phyloP scores from a whole-genome alignment of 768 basidiomycete genomes.

The Guyanaporus albipodus region DNA sequence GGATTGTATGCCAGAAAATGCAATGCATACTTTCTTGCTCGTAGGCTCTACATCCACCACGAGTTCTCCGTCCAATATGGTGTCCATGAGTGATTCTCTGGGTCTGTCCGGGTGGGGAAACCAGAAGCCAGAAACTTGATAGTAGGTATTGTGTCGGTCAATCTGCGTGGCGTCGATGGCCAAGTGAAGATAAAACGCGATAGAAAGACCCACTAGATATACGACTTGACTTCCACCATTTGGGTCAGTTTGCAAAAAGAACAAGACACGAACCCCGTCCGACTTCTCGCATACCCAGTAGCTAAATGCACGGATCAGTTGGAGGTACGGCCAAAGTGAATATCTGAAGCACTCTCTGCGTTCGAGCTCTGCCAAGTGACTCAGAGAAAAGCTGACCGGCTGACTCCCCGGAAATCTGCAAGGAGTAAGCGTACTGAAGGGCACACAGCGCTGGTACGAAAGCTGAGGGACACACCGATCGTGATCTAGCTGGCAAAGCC shows the following conservation, averaged over 20 bases:
- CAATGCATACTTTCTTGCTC: conserved; percentile 57
- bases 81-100: conserved; percentile 63
- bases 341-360: conserved; percentile 60
- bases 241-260: conserved; percentile 67
- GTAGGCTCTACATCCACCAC: conserved; percentile 83
- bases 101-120: conserved; percentile 88
- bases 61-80: conserved; percentile 90
- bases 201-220: conserved; percentile 61
- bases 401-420: conserved; percentile 92
- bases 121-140: conserved; percentile 67
- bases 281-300: conserved; percentile 99
- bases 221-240: conserved; percentile 51
- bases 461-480: conserved; percentile 46
- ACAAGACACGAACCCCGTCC: conserved; percentile 88
- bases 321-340: neutral
- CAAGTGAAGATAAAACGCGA: neutral
- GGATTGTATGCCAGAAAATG: neutral
- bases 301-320: conserved; percentile 39
- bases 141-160: conserved; percentile 90
- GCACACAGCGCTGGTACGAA: neutral
- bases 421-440: conserved; percentile 6
- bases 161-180: conserved; percentile 50
- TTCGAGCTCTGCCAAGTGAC: conserved; percentile 74
- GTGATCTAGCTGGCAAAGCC: conserved; percentile 59
- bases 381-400: conserved; percentile 81